phyloP scores from a whole-genome alignment of 176 grass and related monocot genomes.

The Aegilops bicornis region DNA sequence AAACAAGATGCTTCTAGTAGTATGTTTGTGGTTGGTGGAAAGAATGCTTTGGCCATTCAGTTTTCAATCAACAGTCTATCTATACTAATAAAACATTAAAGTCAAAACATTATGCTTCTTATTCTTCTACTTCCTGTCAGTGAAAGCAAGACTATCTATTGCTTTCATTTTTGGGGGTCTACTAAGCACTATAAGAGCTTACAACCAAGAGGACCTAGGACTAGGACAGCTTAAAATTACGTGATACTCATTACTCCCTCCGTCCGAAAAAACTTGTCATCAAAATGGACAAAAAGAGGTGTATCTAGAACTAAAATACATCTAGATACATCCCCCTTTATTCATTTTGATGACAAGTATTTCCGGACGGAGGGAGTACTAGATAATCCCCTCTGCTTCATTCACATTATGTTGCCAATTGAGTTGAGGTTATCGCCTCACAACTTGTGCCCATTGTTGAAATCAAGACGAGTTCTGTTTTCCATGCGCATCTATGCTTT shows the following conservation, averaged over 20 bases:
- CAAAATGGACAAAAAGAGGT: no score
- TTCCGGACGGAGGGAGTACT: no score
- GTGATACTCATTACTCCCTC: no score
- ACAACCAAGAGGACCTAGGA: not conserved
- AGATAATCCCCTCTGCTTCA: no score
- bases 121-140: not conserved
- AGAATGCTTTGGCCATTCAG: not conserved
- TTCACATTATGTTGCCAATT: no score
- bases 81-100: not conserved
- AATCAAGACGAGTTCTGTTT: not conserved
- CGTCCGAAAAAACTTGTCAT: no score
- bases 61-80: not conserved
- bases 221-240: no score
- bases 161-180: not conserved
- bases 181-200: not conserved
- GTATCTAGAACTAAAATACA: no score
- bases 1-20: not conserved
- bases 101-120: not conserved
- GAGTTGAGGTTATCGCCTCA: no score
- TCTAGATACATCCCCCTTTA: no score
- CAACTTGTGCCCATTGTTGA: no score
- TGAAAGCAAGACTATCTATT: not conserved
- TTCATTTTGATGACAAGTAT: no score
- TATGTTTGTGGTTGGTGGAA: not conserved
- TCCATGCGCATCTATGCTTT: not conserved